Conservation (phyloP, 768 basidiomycete species). For the Agaricus subrufescens region DNA sequence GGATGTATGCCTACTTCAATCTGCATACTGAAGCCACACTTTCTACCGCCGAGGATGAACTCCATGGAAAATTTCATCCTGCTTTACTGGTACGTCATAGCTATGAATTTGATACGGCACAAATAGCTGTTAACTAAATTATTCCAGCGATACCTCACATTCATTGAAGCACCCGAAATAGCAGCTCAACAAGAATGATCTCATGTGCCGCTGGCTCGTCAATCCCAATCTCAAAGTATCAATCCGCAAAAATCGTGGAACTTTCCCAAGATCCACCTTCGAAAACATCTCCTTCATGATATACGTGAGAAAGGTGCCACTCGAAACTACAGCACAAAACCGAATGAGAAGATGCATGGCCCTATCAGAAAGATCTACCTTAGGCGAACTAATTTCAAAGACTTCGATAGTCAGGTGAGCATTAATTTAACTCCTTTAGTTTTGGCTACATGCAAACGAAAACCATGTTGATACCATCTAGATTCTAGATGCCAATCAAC, state of each 20-base stretch:
- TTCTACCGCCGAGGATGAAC: conserved; percentile 13
- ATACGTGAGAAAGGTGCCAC: conserved; percentile 28
- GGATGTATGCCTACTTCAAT: conserved; percentile 24
- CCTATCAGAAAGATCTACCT: too few species aligned
- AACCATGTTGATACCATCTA: too few species aligned
- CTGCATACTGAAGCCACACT: conserved; percentile 29
- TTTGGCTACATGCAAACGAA: too few species aligned
- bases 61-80: not conserved
- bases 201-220: not conserved
- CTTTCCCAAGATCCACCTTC: conserved; percentile 31
- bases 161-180: too few species aligned
- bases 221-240: conserved; percentile 11
- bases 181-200: too few species aligned
- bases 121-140: too few species aligned
- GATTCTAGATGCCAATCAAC: too few species aligned
- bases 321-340: too few species aligned
- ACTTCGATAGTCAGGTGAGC: too few species aligned
- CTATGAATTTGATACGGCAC: not conserved
- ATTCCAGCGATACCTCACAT: not conserved
- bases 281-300: conserved; percentile 25
- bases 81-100: conserved; percentile 17
- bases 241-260: conserved; percentile 23
- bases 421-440: too few species aligned
- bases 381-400: too few species aligned
- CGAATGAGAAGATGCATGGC: too few species aligned